Conservation (phyloP, 495 filamentous ascomycete species). For the Endocarpon pusillum region DNA sequence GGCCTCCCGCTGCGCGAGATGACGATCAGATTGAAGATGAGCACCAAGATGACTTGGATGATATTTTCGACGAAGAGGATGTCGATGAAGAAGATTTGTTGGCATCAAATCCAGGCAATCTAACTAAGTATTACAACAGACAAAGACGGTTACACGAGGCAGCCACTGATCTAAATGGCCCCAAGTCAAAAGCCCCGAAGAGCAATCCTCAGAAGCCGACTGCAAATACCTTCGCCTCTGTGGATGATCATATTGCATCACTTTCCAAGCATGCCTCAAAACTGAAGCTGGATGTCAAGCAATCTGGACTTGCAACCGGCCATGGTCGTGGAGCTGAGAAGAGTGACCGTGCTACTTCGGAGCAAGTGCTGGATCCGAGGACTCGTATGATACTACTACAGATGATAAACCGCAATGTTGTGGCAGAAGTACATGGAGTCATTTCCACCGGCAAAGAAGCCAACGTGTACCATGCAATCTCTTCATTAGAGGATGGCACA, state of each 20-base stretch:
- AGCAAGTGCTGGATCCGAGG: constrained; percentile 82
- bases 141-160: constrained; percentile 46
- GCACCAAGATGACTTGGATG: constrained; percentile 40
- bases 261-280: constrained; percentile 78
- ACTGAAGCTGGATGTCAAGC: constrained; percentile 59
- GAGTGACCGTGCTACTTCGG: constrained; percentile 78
- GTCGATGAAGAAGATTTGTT: constrained; percentile 41
- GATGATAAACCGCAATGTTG: constrained; percentile 72
- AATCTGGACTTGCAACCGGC: constrained; percentile 25
- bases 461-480: constrained; percentile 79
- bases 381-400: constrained; percentile 90
- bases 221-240: constrained; percentile 54
- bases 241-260: constrained; percentile 77
- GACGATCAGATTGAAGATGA: constrained; percentile 23
- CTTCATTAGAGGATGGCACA: constrained; percentile 26
- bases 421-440: constrained; percentile 78
- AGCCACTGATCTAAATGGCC: constrained; percentile 35
- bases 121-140: constrained; percentile 84
- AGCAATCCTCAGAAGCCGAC: constrained; percentile 71
- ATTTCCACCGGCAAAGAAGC: constrained; percentile 94
- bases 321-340: constrained; percentile 45
- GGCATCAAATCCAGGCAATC: constrained; percentile 44
- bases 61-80: constrained; percentile 38
- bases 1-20: constrained; percentile 16
- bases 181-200: constrained; percentile 45